These are phyloP conservation scores for Starmerella stigmatis DNA, from an alignment of 805 yeast species.

Conservation along the genomic window DNA sequence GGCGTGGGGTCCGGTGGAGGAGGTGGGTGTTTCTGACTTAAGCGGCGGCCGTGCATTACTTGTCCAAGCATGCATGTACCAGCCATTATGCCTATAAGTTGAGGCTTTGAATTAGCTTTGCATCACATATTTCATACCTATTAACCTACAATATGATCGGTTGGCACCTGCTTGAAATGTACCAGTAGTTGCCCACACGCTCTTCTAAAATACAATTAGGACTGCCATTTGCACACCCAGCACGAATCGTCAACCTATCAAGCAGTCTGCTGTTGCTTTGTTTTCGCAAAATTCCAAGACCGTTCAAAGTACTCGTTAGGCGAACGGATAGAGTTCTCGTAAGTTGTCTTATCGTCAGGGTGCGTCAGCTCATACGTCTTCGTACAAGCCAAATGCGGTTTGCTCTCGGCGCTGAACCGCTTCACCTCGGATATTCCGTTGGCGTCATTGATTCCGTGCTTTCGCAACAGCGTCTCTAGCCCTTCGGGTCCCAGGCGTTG, in stretches of 20 bases:
- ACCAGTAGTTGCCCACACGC: too few relatives aligned
- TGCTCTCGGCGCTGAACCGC: slow-evolving; percentile 57
- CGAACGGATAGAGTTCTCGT: slow-evolving; percentile 58
- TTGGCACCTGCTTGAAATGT: too few relatives aligned
- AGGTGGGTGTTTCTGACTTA: slow-evolving; percentile 2
- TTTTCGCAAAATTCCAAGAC: slow-evolving; percentile 16
- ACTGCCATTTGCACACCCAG: too few relatives aligned
- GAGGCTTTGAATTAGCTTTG: too few relatives aligned
- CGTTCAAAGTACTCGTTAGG: slow-evolving; percentile 68
- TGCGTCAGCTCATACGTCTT: slow-evolving; percentile 70
- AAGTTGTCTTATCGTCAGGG: slow-evolving; percentile 30
- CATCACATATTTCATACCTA: too few relatives aligned
- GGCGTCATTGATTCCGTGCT: slow-evolving; percentile 55
- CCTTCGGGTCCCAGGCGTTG: slow-evolving; percentile 61
- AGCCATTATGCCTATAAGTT: too few relatives aligned
- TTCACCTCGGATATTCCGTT: slow-evolving; percentile 47
- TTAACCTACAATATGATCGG: too few relatives aligned
- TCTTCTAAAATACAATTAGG: neutral
- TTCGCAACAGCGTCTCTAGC: slow-evolving; percentile 44
- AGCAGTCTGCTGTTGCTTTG: neutral
- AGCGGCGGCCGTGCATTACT: too few relatives aligned
- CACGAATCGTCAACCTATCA: neutral
- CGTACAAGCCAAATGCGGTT: slow-evolving; percentile 80
- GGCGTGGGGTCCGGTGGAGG: neutral
- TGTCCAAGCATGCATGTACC: too few relatives aligned